These are phyloP conservation scores for Oenanthe javanica DNA, from an alignment of 140 eudicot species.

Conservation along the genomic window DNA sequence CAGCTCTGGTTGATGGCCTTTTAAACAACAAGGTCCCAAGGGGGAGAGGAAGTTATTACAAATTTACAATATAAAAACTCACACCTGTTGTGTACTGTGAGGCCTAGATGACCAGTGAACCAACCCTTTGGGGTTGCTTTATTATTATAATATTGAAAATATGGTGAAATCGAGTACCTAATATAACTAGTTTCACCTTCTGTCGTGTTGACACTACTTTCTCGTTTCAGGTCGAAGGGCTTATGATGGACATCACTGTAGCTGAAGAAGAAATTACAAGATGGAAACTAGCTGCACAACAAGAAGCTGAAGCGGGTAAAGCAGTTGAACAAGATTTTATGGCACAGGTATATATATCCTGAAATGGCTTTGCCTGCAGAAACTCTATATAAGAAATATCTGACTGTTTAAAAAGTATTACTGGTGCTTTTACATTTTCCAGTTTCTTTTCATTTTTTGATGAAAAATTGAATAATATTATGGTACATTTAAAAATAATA, in stretches of 20 bases:
- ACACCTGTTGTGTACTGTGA: too few species aligned
- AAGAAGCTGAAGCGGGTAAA: conserved; percentile 94
- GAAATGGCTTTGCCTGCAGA: background rate
- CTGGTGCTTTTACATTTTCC: background rate
- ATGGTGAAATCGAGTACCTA: background rate
- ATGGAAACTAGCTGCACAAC: conserved; percentile 96
- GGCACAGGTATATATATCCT: conserved; percentile 48
- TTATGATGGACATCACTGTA: conserved; percentile 87
- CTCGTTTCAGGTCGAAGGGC: conserved; percentile 75
- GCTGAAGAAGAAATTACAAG: conserved; percentile 98
- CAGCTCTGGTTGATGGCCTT: too few species aligned
- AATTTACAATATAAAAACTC: too few species aligned
- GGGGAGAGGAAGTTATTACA: too few species aligned
- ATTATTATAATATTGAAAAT: background rate
- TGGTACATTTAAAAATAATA: too few species aligned
- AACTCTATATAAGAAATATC: background rate
- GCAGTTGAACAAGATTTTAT: conserved; percentile 76
- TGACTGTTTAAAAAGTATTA: background rate
- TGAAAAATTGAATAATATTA: background rate
- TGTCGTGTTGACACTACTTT: background rate
- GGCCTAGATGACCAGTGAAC: background rate
- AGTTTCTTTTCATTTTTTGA: background rate
- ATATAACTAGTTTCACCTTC: background rate
- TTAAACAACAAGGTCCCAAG: too few species aligned
- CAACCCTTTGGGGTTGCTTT: conserved; percentile 8